These are phyloP conservation scores for Triangularia verruculosa DNA, from an alignment of 2,329 filamentous ascomycete species.

Conservation along the genomic window DNA sequence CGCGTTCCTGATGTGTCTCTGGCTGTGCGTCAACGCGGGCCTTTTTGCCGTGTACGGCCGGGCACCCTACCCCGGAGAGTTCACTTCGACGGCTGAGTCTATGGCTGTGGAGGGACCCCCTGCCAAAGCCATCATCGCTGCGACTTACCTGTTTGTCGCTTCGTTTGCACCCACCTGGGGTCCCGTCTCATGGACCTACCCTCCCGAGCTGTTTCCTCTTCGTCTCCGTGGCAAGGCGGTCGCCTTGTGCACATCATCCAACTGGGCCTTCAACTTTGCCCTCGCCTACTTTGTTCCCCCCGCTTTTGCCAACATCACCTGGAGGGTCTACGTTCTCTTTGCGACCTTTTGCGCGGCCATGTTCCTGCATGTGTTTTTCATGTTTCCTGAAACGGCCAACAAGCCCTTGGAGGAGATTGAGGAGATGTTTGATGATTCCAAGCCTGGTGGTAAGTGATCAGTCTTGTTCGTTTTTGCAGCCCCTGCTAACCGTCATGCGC, in stretches of 20 bases:
- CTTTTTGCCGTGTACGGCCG: constrained; percentile 44
- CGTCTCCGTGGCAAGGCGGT: constrained; percentile 39
- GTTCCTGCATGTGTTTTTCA: constrained; percentile 34
- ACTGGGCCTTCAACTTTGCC: constrained; percentile 43
- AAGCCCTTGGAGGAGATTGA: constrained; percentile 36
- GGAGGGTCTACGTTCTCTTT: constrained; percentile 37
- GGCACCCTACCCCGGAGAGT: constrained; percentile 33
- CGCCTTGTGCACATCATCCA: constrained; percentile 34
- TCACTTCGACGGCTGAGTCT: constrained; percentile 42
- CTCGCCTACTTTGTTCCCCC: constrained; percentile 39
- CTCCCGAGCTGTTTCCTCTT: constrained; percentile 46
- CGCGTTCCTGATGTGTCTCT: constrained; percentile 59
- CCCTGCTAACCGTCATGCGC: neutral
- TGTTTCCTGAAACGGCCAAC: constrained; percentile 37
- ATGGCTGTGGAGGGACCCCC: constrained; percentile 47
- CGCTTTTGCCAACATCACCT: constrained; percentile 38
- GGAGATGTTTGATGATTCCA: constrained; percentile 35
- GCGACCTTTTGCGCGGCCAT: constrained; percentile 35
- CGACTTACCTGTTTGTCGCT: constrained; percentile 63
- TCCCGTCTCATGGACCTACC: constrained; percentile 45
- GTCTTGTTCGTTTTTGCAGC: neutral
- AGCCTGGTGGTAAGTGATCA: constrained; percentile 29
- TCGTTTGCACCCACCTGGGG: constrained; percentile 46
- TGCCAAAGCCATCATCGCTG: constrained; percentile 60
- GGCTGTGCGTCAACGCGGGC: constrained; percentile 46